A percentile compares a stretch with the other conserved stretches of the same genome.
phyloP scores from a whole-genome alignment of 257 asterid species.

The Penstemon barbatus region DNA sequence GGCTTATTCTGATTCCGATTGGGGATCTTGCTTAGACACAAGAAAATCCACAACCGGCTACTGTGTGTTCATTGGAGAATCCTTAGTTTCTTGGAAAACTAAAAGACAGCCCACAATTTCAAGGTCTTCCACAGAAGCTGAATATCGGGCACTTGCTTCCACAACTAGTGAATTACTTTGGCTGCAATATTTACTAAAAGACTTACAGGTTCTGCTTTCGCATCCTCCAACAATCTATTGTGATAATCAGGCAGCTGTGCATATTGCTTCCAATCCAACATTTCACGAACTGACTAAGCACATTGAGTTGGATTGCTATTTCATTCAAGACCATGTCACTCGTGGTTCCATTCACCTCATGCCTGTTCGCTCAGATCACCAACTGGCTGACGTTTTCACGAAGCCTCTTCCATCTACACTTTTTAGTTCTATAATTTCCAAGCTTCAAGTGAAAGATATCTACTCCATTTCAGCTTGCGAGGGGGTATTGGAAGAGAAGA shows the following conservation, averaged over 20 bases:
- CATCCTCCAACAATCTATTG: background rate
- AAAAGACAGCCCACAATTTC: background rate
- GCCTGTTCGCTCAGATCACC: too few relatives aligned
- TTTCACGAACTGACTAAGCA: background rate
- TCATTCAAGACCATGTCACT: background rate
- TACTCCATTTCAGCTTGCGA: too few relatives aligned
- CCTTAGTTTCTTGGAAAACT: background rate
- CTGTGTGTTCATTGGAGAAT: background rate
- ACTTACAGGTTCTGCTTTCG: background rate
- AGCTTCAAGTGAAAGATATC: too few relatives aligned
- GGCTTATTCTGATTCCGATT: background rate
- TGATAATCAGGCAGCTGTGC: background rate
- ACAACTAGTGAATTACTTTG: background rate
- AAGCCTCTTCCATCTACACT: too few relatives aligned
- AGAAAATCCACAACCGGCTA: background rate
- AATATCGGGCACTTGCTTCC: background rate
- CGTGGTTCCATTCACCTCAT: background rate
- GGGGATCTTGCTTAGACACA: background rate
- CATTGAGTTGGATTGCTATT: background rate
- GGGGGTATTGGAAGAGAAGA: too few relatives aligned
- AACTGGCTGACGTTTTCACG: too few relatives aligned
- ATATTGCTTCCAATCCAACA: background rate
- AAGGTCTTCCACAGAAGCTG: background rate
- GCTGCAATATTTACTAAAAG: background rate
- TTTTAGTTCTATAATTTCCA: too few relatives aligned